phyloP scores from a whole-genome alignment of 2,329 filamentous ascomycete genomes.

The Trichoderma endophyticum region DNA sequence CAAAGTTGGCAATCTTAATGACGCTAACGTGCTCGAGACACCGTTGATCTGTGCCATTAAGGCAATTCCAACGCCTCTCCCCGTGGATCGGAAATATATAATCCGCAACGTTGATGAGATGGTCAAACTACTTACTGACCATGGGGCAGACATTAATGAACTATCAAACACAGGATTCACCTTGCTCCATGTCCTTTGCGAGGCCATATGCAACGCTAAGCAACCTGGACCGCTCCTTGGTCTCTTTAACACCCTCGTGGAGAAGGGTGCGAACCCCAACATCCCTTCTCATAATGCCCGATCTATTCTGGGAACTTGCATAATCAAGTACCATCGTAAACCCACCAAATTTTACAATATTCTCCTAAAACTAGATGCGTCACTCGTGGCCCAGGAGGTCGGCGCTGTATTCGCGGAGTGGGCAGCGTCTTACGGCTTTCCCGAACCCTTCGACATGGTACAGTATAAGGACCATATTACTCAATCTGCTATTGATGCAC shows the following conservation, averaged over 20 bases:
- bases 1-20: neutral
- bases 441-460: neutral
- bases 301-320: conserved; percentile 1
- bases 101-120: neutral
- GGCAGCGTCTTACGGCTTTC: neutral
- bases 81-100: neutral
- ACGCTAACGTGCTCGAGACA: neutral
- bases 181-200: neutral
- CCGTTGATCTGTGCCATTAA: neutral
- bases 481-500: neutral
- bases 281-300: neutral
- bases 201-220: neutral
- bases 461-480: neutral
- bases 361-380: neutral
- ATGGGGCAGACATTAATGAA: conserved; percentile 2
- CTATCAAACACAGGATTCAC: neutral
- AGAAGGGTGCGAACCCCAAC: neutral
- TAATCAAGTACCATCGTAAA: neutral
- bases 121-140: neutral
- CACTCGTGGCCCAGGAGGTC: neutral
- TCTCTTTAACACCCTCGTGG: neutral
- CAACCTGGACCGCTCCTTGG: neutral
- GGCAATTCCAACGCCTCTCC: neutral
- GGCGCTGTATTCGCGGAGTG: neutral
- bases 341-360: neutral